Evolutionary conservation across 495 filamentous ascomycete genomes (phyloP), one percentile per base, ranked within the genome.

Genomic region (Neurospora sp.): DNA sequence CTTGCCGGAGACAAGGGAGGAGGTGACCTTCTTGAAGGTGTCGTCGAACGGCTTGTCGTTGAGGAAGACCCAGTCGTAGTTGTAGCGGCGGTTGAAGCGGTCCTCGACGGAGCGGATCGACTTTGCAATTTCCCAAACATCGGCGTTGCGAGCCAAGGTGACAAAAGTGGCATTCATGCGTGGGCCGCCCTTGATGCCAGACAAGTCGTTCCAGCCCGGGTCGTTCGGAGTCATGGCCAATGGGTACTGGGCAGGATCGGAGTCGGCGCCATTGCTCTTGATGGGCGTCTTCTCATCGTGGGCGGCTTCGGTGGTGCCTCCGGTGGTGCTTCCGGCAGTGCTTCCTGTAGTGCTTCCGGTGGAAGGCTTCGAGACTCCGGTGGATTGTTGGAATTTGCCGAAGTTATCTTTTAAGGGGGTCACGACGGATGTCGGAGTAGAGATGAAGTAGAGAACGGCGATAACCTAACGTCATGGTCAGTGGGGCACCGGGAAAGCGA

Each of bases 31-130:
- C 83, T 93, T 98, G 85, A 99, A 99, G 12, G 89, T 88, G 1
- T 93, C 91, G 77, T 97, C 92, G 77, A 99, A 99, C 2, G 93
- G 92, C 79, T 93, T 88, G 80, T 99, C 96, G 82, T 99, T 99
- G 75, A 99, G 82, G 85, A 99, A 99, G 38, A 99, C 96, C 96
- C 96, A 99, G 79, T 98, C 96, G 82, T 99, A 99, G 85, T 98
- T 91, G 82, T 91, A 98, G 70, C 94, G 91, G 76, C 90, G 88
- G 83, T 99, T 99, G 90, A 99, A 98, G 76, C 96, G 92, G 80
- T 99, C 96, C 83, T 99, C 96, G 41, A 99, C 90, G 76, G 95
- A 91, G 31, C 96, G 93, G 79, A 99, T 99, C 9, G 93, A 96
- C 78, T 92, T 90, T 35, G 94, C 92, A 77, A 99, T 97, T 39